These are phyloP conservation scores for Malus asiatica DNA, from an alignment of 306 rosid genomes.

Conservation along the genomic window DNA sequence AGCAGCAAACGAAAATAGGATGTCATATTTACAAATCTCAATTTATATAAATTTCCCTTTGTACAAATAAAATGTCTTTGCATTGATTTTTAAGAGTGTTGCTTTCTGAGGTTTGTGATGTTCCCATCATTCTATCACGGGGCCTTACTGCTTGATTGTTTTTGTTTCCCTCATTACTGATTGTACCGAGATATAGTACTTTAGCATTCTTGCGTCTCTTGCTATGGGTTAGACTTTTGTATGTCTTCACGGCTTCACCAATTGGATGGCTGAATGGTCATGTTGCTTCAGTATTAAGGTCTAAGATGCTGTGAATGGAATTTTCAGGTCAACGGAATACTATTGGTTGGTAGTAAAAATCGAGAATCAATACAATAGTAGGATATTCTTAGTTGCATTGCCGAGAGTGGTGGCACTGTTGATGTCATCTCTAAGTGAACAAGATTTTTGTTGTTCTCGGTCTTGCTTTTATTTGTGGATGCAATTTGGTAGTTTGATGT, in stretches of 20 bases:
- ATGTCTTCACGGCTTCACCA: neutral
- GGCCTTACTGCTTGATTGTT: neutral
- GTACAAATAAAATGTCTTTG: neutral
- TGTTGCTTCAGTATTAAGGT: neutral
- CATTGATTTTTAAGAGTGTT: neutral
- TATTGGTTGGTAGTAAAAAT: neutral
- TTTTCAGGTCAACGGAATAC: neutral
- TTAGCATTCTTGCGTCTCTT: neutral
- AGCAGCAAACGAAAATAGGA: neutral
- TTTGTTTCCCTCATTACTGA: neutral
- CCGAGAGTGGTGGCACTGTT: neutral
- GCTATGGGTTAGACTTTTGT: constrained; percentile 7
- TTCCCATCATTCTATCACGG: neutral
- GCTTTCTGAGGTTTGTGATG: neutral
- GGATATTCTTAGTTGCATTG: neutral
- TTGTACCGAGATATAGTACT: neutral
- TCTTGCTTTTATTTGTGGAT: neutral
- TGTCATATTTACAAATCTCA: neutral
- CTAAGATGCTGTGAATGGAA: neutral
- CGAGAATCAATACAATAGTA: neutral
- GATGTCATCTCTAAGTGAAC: neutral
- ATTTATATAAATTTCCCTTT: too few species aligned
- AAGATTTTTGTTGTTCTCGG: neutral
- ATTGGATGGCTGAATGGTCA: neutral
- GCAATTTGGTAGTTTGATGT: neutral